Evolutionary conservation across 2,329 filamentous ascomycete species (phyloP).

Genomic region (Cadophora gregata): DNA sequence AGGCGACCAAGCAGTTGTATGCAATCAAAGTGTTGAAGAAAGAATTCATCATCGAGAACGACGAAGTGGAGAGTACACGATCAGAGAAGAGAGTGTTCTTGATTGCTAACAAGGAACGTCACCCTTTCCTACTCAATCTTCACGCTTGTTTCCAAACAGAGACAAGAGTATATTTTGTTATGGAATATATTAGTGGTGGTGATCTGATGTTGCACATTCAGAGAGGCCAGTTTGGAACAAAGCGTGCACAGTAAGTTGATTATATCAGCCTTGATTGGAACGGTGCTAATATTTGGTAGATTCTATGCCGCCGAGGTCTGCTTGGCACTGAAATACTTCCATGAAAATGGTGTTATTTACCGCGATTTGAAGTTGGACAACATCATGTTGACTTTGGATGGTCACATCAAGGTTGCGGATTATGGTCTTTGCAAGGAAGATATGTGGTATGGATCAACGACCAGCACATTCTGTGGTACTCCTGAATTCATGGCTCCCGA

Average conservation of each 20-base stretch:
- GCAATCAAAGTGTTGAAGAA: slow-evolving; percentile 99
- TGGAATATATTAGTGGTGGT: slow-evolving; percentile 99
- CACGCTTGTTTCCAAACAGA: slow-evolving; percentile 99
- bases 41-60: slow-evolving; percentile 99
- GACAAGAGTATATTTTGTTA: slow-evolving; percentile 97
- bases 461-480: slow-evolving; percentile 98
- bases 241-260: slow-evolving; percentile 83
- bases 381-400: slow-evolving; percentile 91
- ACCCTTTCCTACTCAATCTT: slow-evolving; percentile 92
- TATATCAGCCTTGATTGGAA: slow-evolving; percentile 23
- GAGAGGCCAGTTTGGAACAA: slow-evolving; percentile 92
- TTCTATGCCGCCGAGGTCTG: slow-evolving; percentile 99
- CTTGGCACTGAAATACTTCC: slow-evolving; percentile 97
- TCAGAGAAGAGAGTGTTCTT: slow-evolving; percentile 98
- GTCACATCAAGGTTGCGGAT: slow-evolving; percentile 98
- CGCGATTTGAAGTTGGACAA: slow-evolving; percentile 82
- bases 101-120: slow-evolving; percentile 94
- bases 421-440: slow-evolving; percentile 99
- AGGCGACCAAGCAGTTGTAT: slow-evolving; percentile 88
- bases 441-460: slow-evolving; percentile 98
- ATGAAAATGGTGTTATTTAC: slow-evolving; percentile 99
- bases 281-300: slow-evolving; percentile 50
- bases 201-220: slow-evolving; percentile 99
- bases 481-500: slow-evolving; percentile 99
- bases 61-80: slow-evolving; percentile 96